phyloP scores from a whole-genome alignment of 1,284 basidiomycete genomes.

The Tilletia caries region DNA sequence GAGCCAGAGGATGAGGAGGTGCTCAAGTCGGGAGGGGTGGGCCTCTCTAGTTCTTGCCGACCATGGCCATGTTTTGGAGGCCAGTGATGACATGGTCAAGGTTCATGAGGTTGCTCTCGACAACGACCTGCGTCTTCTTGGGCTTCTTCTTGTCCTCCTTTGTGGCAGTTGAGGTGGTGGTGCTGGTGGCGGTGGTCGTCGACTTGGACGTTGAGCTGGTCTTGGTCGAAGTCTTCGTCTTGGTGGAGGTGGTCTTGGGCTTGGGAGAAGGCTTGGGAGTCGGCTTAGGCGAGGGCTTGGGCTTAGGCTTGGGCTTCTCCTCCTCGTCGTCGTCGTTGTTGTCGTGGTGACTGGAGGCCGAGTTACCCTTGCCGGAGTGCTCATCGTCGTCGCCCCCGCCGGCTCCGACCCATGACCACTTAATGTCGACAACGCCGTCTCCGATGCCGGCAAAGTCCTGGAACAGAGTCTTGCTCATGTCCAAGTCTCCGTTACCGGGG shows the following conservation, averaged over 20 bases:
- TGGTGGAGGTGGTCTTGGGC: not conserved
- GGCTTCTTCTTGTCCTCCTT: not conserved
- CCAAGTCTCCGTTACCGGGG: slow-evolving; percentile 9
- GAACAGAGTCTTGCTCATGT: slow-evolving; percentile 20
- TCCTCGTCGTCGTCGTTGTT: slow-evolving; percentile 10
- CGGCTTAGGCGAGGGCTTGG: slow-evolving; percentile 10
- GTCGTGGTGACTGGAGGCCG: not conserved
- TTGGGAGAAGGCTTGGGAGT: not conserved
- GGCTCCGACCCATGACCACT: slow-evolving; percentile 13
- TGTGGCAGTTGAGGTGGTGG: not conserved
- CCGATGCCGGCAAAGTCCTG: not conserved
- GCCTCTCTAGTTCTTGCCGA: not conserved
- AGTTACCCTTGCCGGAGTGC: slow-evolving; percentile 1
- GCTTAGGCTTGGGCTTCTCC: slow-evolving; percentile 11
- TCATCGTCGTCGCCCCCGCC: not conserved
- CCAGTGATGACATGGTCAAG: slow-evolving; percentile 3
- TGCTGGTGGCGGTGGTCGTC: not conserved
- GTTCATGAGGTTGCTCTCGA: slow-evolving; percentile 8
- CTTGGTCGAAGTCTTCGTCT: slow-evolving; percentile 3
- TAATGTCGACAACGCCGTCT: slow-evolving; percentile 11
- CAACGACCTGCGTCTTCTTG: not conserved
- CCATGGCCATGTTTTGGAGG: not conserved
- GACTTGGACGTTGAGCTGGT: not conserved
- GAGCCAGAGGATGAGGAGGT: too few species aligned
- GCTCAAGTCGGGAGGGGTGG: too few species aligned